A percentile compares a stretch with the other conserved stretches of the same genome.
phyloP scores from a whole-genome alignment of 179 eudicot genomes.

The Beta corolliflora region DNA sequence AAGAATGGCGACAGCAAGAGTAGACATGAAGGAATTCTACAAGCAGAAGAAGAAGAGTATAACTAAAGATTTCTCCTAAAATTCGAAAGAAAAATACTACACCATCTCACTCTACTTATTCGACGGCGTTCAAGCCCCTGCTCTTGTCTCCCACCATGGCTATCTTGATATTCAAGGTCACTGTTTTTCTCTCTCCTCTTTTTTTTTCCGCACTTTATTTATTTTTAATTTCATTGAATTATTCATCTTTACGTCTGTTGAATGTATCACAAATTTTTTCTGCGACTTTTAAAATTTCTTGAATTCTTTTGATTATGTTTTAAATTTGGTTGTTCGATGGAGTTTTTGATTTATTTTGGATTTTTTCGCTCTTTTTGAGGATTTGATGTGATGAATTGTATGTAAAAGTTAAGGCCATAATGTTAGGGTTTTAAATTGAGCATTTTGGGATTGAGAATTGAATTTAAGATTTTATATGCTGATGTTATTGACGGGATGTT shows the following conservation, averaged over 20 bases:
- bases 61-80: conserved; percentile 29
- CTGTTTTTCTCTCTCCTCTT: conserved; percentile 1
- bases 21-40: no score
- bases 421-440: no score
- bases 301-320: neutral
- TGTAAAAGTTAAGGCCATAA: no score
- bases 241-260: no score
- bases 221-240: neutral
- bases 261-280: neutral
- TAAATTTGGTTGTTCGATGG: neutral
- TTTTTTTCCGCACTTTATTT: neutral
- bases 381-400: no score
- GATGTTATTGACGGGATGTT: neutral
- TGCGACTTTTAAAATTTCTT: neutral
- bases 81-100: conserved; percentile 20
- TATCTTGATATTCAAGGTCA: conserved; percentile 56
- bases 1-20: no score
- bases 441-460: neutral
- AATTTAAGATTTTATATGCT: neutral
- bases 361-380: no score
- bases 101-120: conserved; percentile 40
- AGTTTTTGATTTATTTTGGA: neutral
- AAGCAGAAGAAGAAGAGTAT: no score
- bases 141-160: conserved; percentile 50
- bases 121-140: conserved; percentile 53